Base-by-base conservation (phyloP, 768 basidiomycete species). In the Tremella fuciformis region DNA sequence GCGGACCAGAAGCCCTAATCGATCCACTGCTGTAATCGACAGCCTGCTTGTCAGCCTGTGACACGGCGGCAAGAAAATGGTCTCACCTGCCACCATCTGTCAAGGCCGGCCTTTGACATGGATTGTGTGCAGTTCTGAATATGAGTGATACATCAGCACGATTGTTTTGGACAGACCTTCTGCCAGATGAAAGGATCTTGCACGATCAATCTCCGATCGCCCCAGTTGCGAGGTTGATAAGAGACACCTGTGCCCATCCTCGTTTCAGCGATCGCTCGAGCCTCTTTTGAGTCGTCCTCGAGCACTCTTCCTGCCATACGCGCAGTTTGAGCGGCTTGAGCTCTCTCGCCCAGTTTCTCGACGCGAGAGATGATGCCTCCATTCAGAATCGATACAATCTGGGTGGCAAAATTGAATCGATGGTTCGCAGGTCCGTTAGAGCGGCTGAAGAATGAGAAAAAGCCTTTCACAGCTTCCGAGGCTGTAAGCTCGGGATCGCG, bases 171-270 rank as follows among this genome's bases (percentile, higher is more conserved):
- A 34, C 29, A 34, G 11, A 73, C 74, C 68, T 76, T 76, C 39
- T 65, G 62, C 63, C 71, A 71, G 29, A 76, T 54, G 60, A 76
- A 76, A 16, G 73, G 73, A 58, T 76, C 75, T 52, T 76, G 75
- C 6, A 76, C 70, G 15, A 76, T 63, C 44, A 76, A 40, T 49
- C 50, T 44, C 39, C 65, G 57, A 48, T 63, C 60, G 2, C 42
- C 44, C 75, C 75, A 76, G 49, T 62, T 66, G 18, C 57, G 53
- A 15, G 75, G 75, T 49, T 76, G 75, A 15, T 66, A 62, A 7
- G 60, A 60, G 26, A 48, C 40, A 50, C 63, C 64, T 37, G 64
- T 64, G 16, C 61, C 66, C 66, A 69, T 67, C 21, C 13, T 25
- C 13, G 8, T 39, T 49, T 63, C 56, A 25, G 25, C 53, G 29